phyloP scores from a whole-genome alignment of 1,139 yeast genomes.

The Chernovozyma sophiae-reginae region DNA sequence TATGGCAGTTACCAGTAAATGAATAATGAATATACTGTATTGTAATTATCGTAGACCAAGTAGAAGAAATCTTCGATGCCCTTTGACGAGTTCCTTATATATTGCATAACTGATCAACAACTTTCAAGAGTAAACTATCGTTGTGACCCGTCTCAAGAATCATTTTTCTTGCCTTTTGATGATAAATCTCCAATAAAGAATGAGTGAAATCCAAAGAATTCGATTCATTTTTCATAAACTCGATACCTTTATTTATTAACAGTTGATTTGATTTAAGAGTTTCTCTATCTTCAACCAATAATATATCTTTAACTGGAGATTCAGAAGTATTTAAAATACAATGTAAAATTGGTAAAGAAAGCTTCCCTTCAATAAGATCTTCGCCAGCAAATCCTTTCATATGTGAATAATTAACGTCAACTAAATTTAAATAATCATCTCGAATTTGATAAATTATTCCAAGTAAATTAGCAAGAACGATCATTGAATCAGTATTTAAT shows the following conservation, averaged over 20 bases:
- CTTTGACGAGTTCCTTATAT: too few relatives aligned
- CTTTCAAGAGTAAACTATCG: slow-evolving; percentile 9
- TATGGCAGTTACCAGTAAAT: too few relatives aligned
- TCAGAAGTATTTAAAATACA: slow-evolving; percentile 19
- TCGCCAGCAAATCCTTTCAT: slow-evolving; percentile 78
- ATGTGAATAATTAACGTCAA: slow-evolving; percentile 46
- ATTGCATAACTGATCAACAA: slow-evolving; percentile 12
- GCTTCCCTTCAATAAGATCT: slow-evolving; percentile 85
- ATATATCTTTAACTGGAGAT: slow-evolving; percentile 24
- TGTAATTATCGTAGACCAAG: too few relatives aligned
- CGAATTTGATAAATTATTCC: slow-evolving; percentile 81
- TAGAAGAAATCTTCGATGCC: too few relatives aligned
- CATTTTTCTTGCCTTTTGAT: slow-evolving; percentile 15
- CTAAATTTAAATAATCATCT: slow-evolving; percentile 73
- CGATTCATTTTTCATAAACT: slow-evolving; percentile 17
- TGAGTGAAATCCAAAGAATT: slow-evolving; percentile 22
- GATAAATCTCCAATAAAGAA: slow-evolving; percentile 16
- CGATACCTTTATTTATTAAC: slow-evolving; percentile 19
- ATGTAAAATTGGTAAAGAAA: slow-evolving; percentile 80
- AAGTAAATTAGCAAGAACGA: slow-evolving; percentile 67
- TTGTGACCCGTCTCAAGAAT: slow-evolving; percentile 7
- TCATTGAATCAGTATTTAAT: slow-evolving; percentile 19
- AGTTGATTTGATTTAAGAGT: slow-evolving; percentile 16
- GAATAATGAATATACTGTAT: too few relatives aligned
- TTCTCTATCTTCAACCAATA: slow-evolving; percentile 13